Evolutionary conservation across 257 asterid species (phyloP).

Genomic region (Nicotiana tomentosiformis): DNA sequence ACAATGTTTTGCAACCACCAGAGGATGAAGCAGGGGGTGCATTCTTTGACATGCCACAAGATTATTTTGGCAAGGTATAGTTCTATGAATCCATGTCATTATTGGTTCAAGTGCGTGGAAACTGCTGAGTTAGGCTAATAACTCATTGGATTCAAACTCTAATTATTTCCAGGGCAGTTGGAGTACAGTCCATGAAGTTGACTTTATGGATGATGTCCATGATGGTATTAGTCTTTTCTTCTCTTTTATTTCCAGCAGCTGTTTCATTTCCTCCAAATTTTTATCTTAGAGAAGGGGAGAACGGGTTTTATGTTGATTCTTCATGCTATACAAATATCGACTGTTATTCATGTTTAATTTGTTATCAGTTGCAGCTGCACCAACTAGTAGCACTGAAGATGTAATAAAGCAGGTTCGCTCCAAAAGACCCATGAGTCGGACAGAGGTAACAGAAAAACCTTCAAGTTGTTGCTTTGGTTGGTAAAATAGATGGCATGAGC

Average conservation of each 20-base stretch:
- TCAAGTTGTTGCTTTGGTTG: constrained; percentile 6
- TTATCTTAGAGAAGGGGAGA: neutral
- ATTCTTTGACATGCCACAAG: constrained; percentile 51
- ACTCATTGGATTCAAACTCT: neutral
- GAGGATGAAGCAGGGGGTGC: constrained; percentile 45
- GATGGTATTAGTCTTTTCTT: constrained; percentile 29
- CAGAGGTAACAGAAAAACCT: constrained; percentile 46
- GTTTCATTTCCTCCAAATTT: neutral
- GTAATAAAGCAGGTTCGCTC: constrained; percentile 75
- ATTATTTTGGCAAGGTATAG: constrained; percentile 56
- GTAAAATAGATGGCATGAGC: neutral
- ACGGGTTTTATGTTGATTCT: neutral
- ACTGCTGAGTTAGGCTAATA: neutral
- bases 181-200: constrained; percentile 50
- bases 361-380: constrained; percentile 29
- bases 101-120: neutral
- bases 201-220: constrained; percentile 46
- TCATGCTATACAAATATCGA: neutral
- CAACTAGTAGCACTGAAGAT: constrained; percentile 65
- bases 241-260: constrained; percentile 1
- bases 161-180: constrained; percentile 49
- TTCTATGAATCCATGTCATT: constrained; percentile 2
- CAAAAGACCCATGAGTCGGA: constrained; percentile 70
- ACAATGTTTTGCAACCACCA: constrained; percentile 89
- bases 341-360: constrained; percentile 4